These are phyloP conservation scores for Inga oerstediana DNA, from an alignment of 306 rosid genomes.

Conservation along the genomic window DNA sequence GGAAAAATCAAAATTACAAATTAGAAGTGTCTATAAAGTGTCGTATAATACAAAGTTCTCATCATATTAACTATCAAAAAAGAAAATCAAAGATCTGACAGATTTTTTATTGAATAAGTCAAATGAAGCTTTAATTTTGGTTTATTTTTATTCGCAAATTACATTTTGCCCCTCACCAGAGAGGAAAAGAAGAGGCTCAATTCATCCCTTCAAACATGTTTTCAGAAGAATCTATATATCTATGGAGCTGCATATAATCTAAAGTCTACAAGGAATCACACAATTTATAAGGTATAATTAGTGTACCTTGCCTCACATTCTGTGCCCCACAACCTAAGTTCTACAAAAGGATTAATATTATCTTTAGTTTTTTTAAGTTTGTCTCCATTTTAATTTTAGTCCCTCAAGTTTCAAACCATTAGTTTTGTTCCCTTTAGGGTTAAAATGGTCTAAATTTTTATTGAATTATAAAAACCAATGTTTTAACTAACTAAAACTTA, in stretches of 20 bases:
- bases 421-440: fast-evolving
- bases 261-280: not conserved
- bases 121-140: not conserved
- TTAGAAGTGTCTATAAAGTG: slow-evolving; percentile 22
- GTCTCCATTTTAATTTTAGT: too few species aligned
- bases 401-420: too few species aligned
- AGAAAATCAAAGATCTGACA: slow-evolving; percentile 10
- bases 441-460: too few species aligned
- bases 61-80: slow-evolving; percentile 2
- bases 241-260: not conserved
- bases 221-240: not conserved
- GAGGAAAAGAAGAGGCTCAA: not conserved
- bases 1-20: slow-evolving; percentile 39
- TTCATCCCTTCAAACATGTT: slow-evolving; percentile 9
- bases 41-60: not conserved
- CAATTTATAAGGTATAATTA: not conserved
- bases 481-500: too few species aligned
- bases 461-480: too few species aligned
- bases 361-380: too few species aligned
- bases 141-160: slow-evolving; percentile 17
- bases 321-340: not conserved
- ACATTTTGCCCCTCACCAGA: slow-evolving; percentile 1
- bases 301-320: not conserved
- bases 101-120: not conserved
- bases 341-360: too few species aligned